Evolutionary conservation across 345 rosid species (phyloP), one percentile per base, ranked within the genome.

Genomic region (Salix viminalis): DNA sequence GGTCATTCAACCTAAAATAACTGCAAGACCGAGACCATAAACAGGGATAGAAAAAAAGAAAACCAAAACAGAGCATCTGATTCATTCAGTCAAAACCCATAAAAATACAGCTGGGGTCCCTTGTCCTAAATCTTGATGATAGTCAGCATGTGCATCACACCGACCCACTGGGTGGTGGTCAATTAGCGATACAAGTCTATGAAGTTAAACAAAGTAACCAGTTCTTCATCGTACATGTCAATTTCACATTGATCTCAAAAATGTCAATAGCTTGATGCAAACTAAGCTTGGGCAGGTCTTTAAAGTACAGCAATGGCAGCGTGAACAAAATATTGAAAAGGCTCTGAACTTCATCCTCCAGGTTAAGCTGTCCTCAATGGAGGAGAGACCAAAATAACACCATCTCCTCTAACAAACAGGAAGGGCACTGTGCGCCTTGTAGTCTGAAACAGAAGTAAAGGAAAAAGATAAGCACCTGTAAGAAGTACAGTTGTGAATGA

Each of bases 391-490:
- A 96, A 87, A 76, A 96, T 96, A 79, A 96, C 98, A 74, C 99
- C 97, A 73, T 96, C 99, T 56, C 99, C 99, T 85, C 99, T 87
- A 60, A 96, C 99, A 83, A 96, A 96, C 23, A 96, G 97, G 80
- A 87, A 96, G 12, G 94, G 96, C 56, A 96, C 88, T 0, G 81
- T 94, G 21, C 98, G 95, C 85, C 81, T 92, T 19, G 97, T 92
- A 44, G 95, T 87, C 98, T 96, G 96, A 81, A 86, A 84, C 24
- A 44, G 62, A 10, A 82, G 62, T 8, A 78, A 65, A 52, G 4
- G 37, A 44, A 18, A 7, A 30, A 61, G 23, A 15, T 68, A 64
- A 34, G 24, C 50, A 62, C 34, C 56, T 36, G 65, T 32, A 54
- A 67, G 42, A 14, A 13, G 30, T 23, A 64, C 2, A n/a, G 11